Base-by-base conservation (phyloP, 2,329 filamentous ascomycete genomes). In the Fusarium miscanthi region DNA sequence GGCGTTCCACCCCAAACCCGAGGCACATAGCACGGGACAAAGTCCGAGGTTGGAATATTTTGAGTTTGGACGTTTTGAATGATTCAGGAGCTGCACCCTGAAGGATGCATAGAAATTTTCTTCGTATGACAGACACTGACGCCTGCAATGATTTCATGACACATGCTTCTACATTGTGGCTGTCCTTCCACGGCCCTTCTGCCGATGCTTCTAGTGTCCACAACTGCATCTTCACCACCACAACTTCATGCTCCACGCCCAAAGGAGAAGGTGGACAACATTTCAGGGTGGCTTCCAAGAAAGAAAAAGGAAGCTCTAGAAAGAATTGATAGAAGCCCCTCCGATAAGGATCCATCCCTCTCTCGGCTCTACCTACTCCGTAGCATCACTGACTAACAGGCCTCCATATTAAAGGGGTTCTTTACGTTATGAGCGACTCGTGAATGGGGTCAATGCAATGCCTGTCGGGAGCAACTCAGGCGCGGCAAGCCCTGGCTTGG, bases 231-330 rank as follows among this genome's bases (percentile, higher is more conserved):
- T 54, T 48, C 40, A 57, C 37, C 60, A 64, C 43, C 49, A 40
- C 38, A 35, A 25, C 21, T 63, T 37, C 16, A 33, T 14, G 31
- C 23, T 52, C 59, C 69, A 72, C 30, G 16, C 70, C 58, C 19
- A 54, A 73, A 70, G 23, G 40, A 73, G 70, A 73, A 73, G 70
- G 70, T 73, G 69, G 48, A 30, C 60, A 70, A 40, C 70, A 73
- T 49, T 40, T 49, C 45, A 72, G 35, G 43, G 43, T 48, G 48
- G 40, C 48, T 52, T 65, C 57, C 43, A 58, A 52, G 60, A 56
- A 73, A 38, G 57, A 57, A 64, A 54, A 70, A 63, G 65, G 66
- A 73, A 67, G 70, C 69, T 73, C 54, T 70, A 43, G 70, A 73
- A 67, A 63, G 48, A 30, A n/a, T 33, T 43, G 53, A 69, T 46